Percentiles rank a stretch among this genome's conserved stretches.
These are phyloP conservation scores for Pterocarpus santalinus DNA, from an alignment of 306 rosid species.

Conservation along the genomic window DNA sequence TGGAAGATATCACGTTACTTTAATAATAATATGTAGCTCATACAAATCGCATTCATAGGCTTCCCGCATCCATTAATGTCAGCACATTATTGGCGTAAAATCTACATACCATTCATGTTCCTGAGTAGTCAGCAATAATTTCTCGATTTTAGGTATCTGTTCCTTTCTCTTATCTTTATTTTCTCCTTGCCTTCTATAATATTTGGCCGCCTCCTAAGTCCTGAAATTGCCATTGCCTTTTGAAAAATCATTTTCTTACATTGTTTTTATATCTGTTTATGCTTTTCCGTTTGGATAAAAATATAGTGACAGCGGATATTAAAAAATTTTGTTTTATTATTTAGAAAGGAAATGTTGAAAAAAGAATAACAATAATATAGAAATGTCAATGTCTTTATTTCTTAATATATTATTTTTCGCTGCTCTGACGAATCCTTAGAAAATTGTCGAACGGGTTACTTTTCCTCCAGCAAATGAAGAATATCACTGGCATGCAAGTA, in stretches of 20 bases:
- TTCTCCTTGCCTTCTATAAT: not conserved
- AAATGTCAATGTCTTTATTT: not conserved
- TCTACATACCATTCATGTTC: conserved; percentile 29
- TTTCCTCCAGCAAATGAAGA: not conserved
- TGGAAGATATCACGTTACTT: conserved; percentile 1
- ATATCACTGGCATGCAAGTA: not conserved
- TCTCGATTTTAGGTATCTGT: conserved; percentile 35
- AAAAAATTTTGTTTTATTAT: not conserved
- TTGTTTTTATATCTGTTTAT: not conserved
- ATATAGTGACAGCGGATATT: not conserved
- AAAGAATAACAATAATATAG: not conserved
- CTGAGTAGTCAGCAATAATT: conserved; percentile 25
- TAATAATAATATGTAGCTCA: not conserved
- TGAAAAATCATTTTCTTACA: not conserved
- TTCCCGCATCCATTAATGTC: conserved; percentile 27
- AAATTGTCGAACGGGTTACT: not conserved
- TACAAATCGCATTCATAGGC: conserved; percentile 17
- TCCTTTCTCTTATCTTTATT: conserved; percentile 26
- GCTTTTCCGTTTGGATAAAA: too few relatives aligned
- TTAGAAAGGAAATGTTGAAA: not conserved
- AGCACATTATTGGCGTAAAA: conserved; percentile 37
- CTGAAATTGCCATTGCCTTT: not conserved
- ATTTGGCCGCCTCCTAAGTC: not conserved
- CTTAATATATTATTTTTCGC: not conserved
- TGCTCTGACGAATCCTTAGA: not conserved